Evolutionary conservation across 139 green algal genomes (phyloP).

Genomic region (Choricystis sp.): DNA sequence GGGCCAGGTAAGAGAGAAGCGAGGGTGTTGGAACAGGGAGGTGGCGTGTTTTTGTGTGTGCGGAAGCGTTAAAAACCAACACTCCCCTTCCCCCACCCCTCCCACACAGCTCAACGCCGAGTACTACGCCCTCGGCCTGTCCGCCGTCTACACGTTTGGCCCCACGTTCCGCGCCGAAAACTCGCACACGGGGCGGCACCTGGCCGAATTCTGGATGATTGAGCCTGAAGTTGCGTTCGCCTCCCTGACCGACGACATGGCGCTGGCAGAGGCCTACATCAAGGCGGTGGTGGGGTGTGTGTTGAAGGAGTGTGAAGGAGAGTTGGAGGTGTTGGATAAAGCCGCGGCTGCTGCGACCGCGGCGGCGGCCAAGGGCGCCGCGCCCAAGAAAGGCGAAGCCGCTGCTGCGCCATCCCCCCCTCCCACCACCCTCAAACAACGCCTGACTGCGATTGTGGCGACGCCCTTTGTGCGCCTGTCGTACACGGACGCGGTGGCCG

Average conservation of each 20-base stretch:
- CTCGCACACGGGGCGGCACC: slow-evolving; percentile 79
- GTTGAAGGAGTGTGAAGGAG: slow-evolving; percentile 43
- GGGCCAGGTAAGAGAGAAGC: slow-evolving; percentile 84
- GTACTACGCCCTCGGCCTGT: neutral
- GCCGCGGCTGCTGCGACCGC: too few species aligned
- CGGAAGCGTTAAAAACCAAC: neutral
- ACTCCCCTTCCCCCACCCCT: neutral
- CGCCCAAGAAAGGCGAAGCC: too few species aligned
- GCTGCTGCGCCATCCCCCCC: too few species aligned
- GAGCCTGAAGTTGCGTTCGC: slow-evolving; percentile 96
- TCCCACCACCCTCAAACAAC: neutral
- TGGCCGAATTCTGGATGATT: slow-evolving; percentile 99
- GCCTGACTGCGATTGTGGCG: slow-evolving; percentile 33
- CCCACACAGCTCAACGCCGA: too few species aligned
- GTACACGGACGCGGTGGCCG: slow-evolving; percentile 89
- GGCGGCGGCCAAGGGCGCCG: too few species aligned
- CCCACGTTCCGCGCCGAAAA: slow-evolving; percentile 92
- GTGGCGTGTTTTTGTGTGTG: slow-evolving; percentile 80
- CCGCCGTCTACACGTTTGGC: neutral
- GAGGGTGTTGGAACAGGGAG: slow-evolving; percentile 68
- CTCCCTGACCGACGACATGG: slow-evolving; percentile 86
- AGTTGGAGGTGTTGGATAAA: neutral
- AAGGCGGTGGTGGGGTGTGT: slow-evolving; percentile 55
- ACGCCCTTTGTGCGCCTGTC: slow-evolving; percentile 70
- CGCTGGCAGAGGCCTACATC: slow-evolving; percentile 66